Evolutionary conservation across 2,329 filamentous ascomycete genomes (phyloP).

Genomic region (Davidsoniella eucalypti): DNA sequence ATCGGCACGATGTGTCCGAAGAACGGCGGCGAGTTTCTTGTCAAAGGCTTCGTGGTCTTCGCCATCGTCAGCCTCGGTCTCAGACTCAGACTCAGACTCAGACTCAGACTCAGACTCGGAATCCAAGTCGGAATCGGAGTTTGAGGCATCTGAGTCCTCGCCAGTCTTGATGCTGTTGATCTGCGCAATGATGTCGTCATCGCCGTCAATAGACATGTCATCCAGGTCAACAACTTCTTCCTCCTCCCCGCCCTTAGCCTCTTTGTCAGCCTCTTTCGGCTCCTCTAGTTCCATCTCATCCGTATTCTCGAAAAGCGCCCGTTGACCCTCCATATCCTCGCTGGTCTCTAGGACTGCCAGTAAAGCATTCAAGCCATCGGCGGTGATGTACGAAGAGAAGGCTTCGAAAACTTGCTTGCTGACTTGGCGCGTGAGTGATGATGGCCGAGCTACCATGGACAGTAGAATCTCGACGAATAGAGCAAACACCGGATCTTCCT

Average conservation of each 20-base stretch:
- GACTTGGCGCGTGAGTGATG: conserved; percentile 68
- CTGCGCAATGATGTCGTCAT: conserved; percentile 19
- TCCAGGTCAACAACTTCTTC: conserved; percentile 34
- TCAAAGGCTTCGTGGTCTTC: conserved; percentile 40
- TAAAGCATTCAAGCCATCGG: conserved; percentile 49
- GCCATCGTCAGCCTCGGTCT: conserved; percentile 25
- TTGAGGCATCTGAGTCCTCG: conserved; percentile 24
- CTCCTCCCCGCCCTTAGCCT: neutral
- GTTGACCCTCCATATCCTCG: conserved; percentile 69
- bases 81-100: conserved; percentile 28
- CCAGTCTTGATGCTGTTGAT: conserved; percentile 19
- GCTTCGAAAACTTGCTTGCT: conserved; percentile 76
- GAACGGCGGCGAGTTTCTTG: conserved; percentile 58
- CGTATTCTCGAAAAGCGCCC: conserved; percentile 63
- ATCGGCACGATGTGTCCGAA: conserved; percentile 53
- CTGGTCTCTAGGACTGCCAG: conserved; percentile 57
- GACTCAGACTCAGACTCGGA: conserved; percentile 26
- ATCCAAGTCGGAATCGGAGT: conserved; percentile 25
- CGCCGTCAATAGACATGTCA: conserved; percentile 27
- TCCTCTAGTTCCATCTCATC: conserved; percentile 24
- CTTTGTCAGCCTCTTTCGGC: neutral
- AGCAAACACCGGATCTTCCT: conserved; percentile 19
- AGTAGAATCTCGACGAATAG: conserved; percentile 75
- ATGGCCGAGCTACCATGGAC: conserved; percentile 76
- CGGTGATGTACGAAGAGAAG: conserved; percentile 60